These are phyloP conservation scores for Phytophthora boehmeriae DNA, from an alignment of 352 stramenopile genomes.

Conservation along the genomic window DNA sequence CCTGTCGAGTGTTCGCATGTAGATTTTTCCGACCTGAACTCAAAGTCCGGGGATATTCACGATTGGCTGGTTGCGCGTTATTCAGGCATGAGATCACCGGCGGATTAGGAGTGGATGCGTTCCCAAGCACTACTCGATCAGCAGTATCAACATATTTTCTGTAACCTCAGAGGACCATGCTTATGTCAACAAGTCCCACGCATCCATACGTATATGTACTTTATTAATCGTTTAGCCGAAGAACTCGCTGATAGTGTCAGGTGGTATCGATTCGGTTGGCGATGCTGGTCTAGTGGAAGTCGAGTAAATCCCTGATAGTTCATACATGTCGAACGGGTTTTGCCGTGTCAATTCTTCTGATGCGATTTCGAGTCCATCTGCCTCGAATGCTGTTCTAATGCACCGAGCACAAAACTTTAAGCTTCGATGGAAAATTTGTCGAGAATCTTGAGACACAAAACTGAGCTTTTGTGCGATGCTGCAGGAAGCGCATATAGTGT, in stretches of 20 bases:
- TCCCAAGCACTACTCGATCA: too few relatives aligned
- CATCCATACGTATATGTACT: too few relatives aligned
- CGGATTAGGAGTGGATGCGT: too few relatives aligned
- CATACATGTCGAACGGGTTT: slow-evolving; percentile 12
- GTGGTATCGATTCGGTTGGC: slow-evolving; percentile 7
- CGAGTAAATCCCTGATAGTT: slow-evolving; percentile 5
- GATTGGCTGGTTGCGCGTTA: too few relatives aligned
- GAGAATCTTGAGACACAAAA: slow-evolving; percentile 11
- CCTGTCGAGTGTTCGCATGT: too few relatives aligned
- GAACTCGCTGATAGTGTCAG: slow-evolving; percentile 15
- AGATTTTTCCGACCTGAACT: too few relatives aligned
- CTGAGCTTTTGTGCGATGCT: slow-evolving; percentile 5
- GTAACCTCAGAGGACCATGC: too few relatives aligned
- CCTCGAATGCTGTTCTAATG: slow-evolving; percentile 1
- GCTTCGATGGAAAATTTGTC: background rate
- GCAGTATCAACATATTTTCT: too few relatives aligned
- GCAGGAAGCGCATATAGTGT: slow-evolving; percentile 8
- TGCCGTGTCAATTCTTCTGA: slow-evolving; percentile 5
- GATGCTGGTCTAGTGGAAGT: background rate
- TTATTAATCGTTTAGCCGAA: slow-evolving; percentile 14
- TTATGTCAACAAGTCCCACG: too few relatives aligned
- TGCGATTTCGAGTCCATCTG: slow-evolving; percentile 17
- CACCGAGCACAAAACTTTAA: slow-evolving; percentile 23
- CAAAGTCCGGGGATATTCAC: too few relatives aligned
- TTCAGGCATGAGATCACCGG: too few relatives aligned